Evolutionary conservation across 1,139 yeast genomes (phyloP), one percentile per base, ranked within the genome.

Genomic region (Hanseniaspora gamundiae): DNA sequence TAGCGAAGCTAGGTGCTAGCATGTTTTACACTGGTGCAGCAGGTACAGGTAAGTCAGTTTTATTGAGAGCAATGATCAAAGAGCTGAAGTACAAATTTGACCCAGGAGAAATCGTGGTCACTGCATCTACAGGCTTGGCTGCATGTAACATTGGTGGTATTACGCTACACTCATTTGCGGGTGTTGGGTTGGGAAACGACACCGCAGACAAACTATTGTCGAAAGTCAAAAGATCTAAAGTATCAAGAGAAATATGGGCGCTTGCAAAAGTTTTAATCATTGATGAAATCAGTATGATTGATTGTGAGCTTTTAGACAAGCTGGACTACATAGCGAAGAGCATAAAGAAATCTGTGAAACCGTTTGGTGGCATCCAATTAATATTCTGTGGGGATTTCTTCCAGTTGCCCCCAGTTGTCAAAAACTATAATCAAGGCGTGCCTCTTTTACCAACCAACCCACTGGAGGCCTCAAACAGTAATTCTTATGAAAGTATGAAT

Each of bases 21-120:
- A 61, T 86, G 1, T 87, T 87, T 57, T 87, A 83, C 56, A 87
- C 96, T 0, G 97, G 97, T 35, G 84, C 95, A 35, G 97, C 97
- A 0, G 97, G 96, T 55, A 87, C 96, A 1, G 97, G 97, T 55
- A 87, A 87, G 59, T 85, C 95, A 1, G 79, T 87, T 4, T 67
- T 84, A 17, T 66, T 93, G 42, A 70, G 80, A 47, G 73, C 80
- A 24, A 71, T 91, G 36, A 88, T 91, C 44, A 72, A 75, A 49
- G 68, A 73, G 0, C 64, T 91, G 46, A 70, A 68, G 48, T 46
- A 52, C 1, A 69, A 66, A 44, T 69, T 77, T 55, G 69, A 70
- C 1, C 58, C 57, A 2, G 74, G 74, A 1, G 58, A 68, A 13
- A 87, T 87, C 1, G 93, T 86, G 0, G 85, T 86, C 2, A 86